Evolutionary conservation across 768 basidiomycete genomes (phyloP).

Genomic region (Pulveroboletus sp.): DNA sequence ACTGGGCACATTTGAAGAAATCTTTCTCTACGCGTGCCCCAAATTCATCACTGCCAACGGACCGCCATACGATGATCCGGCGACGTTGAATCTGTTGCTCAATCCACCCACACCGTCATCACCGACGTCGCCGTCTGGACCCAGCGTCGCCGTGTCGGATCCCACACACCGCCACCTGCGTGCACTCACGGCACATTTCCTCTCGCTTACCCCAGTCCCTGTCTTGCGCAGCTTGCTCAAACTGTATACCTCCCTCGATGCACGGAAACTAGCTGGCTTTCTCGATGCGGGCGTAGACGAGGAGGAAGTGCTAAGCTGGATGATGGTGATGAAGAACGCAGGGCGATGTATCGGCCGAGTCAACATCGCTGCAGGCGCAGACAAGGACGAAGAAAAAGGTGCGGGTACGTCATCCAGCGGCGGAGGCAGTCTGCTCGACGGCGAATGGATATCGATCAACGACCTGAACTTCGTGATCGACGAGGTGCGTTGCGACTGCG

Average conservation of each 20-base stretch:
- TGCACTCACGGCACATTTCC: slow-evolving; percentile 81
- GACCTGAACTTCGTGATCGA: slow-evolving; percentile 96
- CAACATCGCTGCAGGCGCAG: slow-evolving; percentile 40
- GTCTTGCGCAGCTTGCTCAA: slow-evolving; percentile 91
- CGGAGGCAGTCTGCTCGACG: slow-evolving; percentile 67
- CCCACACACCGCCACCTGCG: slow-evolving; percentile 81
- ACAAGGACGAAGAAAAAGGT: slow-evolving; percentile 35
- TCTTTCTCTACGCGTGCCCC: slow-evolving; percentile 92
- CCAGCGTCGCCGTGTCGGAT: slow-evolving; percentile 39
- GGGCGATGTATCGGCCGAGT: slow-evolving; percentile 64
- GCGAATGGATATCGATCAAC: slow-evolving; percentile 84
- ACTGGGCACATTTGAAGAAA: slow-evolving; percentile 44
- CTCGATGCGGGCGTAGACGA: slow-evolving; percentile 73
- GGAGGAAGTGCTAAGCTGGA: slow-evolving; percentile 92
- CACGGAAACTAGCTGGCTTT: slow-evolving; percentile 89
- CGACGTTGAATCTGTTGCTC: slow-evolving; percentile 51
- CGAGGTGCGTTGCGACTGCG: slow-evolving; percentile 54
- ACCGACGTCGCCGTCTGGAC: slow-evolving; percentile 22
- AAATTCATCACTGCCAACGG: slow-evolving; percentile 96
- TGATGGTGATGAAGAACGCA: slow-evolving; percentile 94
- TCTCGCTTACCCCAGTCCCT: slow-evolving; percentile 72
- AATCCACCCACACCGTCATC: slow-evolving; percentile 38
- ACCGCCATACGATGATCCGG: slow-evolving; percentile 85
- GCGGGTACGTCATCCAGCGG: slow-evolving; percentile 6
- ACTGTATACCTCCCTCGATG: slow-evolving; percentile 91